Conservation (phyloP, 345 rosid species). For the Citrus unshiu region DNA sequence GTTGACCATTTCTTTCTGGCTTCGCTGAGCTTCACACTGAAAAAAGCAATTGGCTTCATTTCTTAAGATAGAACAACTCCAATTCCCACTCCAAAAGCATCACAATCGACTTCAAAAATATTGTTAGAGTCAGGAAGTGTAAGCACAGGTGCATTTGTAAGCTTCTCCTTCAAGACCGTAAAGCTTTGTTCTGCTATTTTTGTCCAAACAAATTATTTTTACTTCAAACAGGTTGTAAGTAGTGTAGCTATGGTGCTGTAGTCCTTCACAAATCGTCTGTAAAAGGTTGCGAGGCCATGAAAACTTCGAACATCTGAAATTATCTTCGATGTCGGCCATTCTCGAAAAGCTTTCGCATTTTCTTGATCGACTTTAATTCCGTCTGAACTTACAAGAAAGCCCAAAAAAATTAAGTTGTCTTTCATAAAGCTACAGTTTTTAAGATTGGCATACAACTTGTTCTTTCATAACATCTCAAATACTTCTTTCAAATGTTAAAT, state of each 20-base stretch:
- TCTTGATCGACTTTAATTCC: background rate
- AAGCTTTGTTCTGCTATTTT: background rate
- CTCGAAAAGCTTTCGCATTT: background rate
- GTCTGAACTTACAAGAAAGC: background rate
- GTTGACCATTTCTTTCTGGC: no score
- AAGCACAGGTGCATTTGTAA: background rate
- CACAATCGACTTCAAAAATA: no score
- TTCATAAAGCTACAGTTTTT: no score
- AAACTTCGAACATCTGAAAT: background rate
- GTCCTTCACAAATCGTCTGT: no score
- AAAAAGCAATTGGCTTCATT: background rate
- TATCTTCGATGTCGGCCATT: background rate
- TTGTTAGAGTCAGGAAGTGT: no score
- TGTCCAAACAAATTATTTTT: background rate
- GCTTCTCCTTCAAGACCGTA: no score
- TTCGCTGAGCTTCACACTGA: background rate
- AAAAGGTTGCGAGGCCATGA: background rate
- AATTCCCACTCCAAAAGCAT: background rate
- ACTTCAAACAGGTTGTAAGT: background rate
- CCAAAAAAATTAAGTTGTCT: no score
- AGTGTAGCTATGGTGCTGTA: background rate
- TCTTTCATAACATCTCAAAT: no score
- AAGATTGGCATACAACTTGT: no score
- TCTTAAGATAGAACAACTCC: background rate
- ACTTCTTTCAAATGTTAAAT: background rate